A percentile compares a stretch with the other conserved stretches of the same genome.
These are phyloP conservation scores for Amylocystis lapponica DNA, from an alignment of 768 basidiomycete species.

Conservation along the genomic window DNA sequence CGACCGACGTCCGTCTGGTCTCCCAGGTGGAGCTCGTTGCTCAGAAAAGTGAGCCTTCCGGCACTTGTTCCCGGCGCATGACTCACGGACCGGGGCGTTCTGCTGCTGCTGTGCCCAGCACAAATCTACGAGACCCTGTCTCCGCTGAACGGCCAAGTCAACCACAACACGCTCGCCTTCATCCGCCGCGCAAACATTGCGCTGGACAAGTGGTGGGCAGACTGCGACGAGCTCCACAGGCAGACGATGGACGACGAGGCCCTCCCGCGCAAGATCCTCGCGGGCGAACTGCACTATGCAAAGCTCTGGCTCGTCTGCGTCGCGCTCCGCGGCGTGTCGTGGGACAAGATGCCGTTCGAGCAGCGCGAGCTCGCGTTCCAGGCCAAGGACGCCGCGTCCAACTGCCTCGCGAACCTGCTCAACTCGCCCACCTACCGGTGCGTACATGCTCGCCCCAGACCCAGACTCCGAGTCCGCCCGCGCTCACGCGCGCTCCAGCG, in stretches of 20 bases:
- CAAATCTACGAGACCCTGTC: conserved; percentile 91
- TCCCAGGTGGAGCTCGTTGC: conserved; percentile 86
- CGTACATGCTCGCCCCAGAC: conserved; percentile 13
- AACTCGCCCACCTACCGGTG: conserved; percentile 77
- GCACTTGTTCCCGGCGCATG: too few relatives aligned
- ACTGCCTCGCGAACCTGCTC: conserved; percentile 80
- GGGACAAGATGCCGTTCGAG: conserved; percentile 96
- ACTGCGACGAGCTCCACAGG: conserved; percentile 85
- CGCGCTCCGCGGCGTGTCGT: conserved; percentile 83
- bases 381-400: conserved; percentile 87
- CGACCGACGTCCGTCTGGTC: conserved; percentile 85
- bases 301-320: conserved; percentile 95
- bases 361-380: conserved; percentile 94
- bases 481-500: conserved; percentile 36
- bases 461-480: neutral
- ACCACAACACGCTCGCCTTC: conserved; percentile 77
- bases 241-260: conserved; percentile 82
- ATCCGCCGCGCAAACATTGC: conserved; percentile 83
- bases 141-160: conserved; percentile 81
- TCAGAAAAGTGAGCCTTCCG: conserved; percentile 69
- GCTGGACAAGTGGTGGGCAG: conserved; percentile 86
- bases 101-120: conserved; percentile 39
- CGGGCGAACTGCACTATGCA: conserved; percentile 85
- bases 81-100: too few relatives aligned
- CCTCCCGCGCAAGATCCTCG: conserved; percentile 80